Conservation (phyloP, 1,284 basidiomycete genomes). For the Rhodotorula sp. region DNA sequence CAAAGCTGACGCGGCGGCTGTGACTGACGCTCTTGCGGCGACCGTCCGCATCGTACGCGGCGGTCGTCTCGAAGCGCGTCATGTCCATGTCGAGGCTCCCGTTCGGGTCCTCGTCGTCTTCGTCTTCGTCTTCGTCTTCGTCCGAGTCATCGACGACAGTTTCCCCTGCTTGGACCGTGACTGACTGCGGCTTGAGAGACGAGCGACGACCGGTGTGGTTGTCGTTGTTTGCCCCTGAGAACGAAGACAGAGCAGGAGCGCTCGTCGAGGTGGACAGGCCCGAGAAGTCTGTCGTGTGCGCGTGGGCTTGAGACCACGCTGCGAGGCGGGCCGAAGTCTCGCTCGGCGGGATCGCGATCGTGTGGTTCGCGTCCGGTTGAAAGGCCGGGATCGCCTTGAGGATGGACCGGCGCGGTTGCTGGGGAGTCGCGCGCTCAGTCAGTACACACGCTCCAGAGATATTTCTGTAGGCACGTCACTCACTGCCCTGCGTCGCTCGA, state of each 20-base stretch:
- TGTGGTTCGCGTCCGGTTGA: conserved; percentile 14
- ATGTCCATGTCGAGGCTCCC: conserved; percentile 39
- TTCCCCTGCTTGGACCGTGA: background rate
- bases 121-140: conserved; percentile 19
- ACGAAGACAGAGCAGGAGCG: background rate
- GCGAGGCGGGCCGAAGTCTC: background rate
- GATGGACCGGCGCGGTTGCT: conserved; percentile 37
- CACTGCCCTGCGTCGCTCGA: conserved; percentile 25
- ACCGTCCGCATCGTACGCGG: conserved; percentile 18
- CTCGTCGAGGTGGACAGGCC: conserved; percentile 9
- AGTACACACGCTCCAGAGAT: background rate
- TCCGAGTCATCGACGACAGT: conserved; percentile 6
- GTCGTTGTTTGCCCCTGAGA: background rate
- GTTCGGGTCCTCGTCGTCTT: conserved; percentile 31
- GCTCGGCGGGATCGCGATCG: conserved; percentile 10
- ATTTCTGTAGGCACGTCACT: background rate
- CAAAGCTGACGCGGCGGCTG: conserved; percentile 37
- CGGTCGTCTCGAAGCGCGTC: conserved; percentile 24
- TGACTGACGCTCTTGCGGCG: conserved; percentile 26
- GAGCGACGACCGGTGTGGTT: conserved; percentile 10
- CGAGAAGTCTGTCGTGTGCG: conserved; percentile 36
- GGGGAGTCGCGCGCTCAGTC: background rate
- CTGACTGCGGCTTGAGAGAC: conserved; percentile 7
- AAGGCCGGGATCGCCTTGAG: conserved; percentile 25
- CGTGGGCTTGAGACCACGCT: background rate